Conservation (phyloP, 306 rosid species). For the Comarum palustre region DNA sequence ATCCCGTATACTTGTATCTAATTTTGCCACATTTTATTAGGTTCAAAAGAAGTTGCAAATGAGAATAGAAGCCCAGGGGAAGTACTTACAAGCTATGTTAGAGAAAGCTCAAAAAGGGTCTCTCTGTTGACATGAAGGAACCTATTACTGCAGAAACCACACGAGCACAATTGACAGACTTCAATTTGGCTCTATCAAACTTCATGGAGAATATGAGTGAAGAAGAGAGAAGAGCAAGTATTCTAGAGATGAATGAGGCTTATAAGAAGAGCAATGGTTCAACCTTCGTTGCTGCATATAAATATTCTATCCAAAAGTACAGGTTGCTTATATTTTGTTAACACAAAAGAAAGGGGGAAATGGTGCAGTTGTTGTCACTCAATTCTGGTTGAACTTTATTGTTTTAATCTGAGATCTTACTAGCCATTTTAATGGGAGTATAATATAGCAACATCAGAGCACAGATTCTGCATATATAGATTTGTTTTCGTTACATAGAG, state of each 20-base stretch:
- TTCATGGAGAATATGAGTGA: slow-evolving; percentile 64
- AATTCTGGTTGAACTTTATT: neutral
- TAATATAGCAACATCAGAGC: neutral
- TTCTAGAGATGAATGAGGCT: slow-evolving; percentile 31
- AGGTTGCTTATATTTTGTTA: slow-evolving; percentile 9
- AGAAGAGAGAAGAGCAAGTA: slow-evolving; percentile 47
- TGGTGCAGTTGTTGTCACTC: neutral
- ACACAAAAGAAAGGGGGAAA: neutral
- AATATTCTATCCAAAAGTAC: neutral
- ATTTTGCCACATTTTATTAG: slow-evolving; percentile 24
- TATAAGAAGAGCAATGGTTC: slow-evolving; percentile 34
- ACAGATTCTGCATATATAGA: neutral
- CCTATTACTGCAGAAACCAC: slow-evolving; percentile 47
- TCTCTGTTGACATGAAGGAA: slow-evolving; percentile 50
- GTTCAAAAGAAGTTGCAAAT: slow-evolving; percentile 73
- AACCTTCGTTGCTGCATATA: slow-evolving; percentile 25
- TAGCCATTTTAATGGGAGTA: neutral
- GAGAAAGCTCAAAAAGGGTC: slow-evolving; percentile 75
- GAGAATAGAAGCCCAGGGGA: slow-evolving; percentile 92
- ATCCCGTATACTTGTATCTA: neutral
- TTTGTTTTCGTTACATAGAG: neutral
- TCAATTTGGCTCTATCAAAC: slow-evolving; percentile 61
- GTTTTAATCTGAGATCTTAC: neutral
- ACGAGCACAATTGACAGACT: slow-evolving; percentile 55
- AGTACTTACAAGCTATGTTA: slow-evolving; percentile 69